phyloP scores from a whole-genome alignment of 257 asterid genomes.

The Penstemon barbatus region DNA sequence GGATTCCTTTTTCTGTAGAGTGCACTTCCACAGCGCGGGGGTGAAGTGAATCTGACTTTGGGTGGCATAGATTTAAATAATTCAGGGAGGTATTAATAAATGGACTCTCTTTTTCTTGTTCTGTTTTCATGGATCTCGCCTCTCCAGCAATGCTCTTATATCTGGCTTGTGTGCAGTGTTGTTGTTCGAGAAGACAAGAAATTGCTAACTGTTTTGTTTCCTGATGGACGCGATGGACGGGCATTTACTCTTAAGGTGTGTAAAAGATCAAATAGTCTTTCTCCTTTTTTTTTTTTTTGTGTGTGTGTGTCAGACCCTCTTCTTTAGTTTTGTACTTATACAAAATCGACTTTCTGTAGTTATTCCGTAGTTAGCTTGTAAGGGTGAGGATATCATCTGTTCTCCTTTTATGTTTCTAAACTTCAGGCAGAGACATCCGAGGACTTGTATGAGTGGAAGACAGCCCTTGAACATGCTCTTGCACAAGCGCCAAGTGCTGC shows the following conservation, averaged over 20 bases:
- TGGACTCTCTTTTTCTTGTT: slow-evolving; percentile 12
- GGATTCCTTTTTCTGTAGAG: slow-evolving; percentile 46
- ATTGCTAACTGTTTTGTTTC: slow-evolving; percentile 79
- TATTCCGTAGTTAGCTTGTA: slow-evolving; percentile 14
- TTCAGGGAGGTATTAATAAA: slow-evolving; percentile 78
- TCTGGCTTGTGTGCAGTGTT: slow-evolving; percentile 56
- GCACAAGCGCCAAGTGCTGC: slow-evolving; percentile 94
- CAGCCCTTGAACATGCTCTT: slow-evolving; percentile 90
- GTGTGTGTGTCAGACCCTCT: background rate
- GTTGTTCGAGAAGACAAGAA: slow-evolving; percentile 97
- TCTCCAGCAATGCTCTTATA: slow-evolving; percentile 27
- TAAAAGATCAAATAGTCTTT: background rate
- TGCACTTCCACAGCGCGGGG: slow-evolving; percentile 89
- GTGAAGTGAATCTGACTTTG: slow-evolving; percentile 89
- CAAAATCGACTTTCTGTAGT: slow-evolving; percentile 9
- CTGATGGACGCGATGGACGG: slow-evolving; percentile 95
- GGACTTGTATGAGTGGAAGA: slow-evolving; percentile 94
- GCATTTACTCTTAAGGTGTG: slow-evolving; percentile 91
- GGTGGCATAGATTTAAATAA: slow-evolving; percentile 95
- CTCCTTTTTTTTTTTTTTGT: background rate
- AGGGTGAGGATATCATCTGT: background rate
- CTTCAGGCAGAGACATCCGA: slow-evolving; percentile 86
- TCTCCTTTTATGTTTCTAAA: slow-evolving; percentile 28
- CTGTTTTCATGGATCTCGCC: background rate
- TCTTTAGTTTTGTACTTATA: background rate